Base-by-base conservation (phyloP, 148 eudicot species). In the Bassia scoparia region DNA sequence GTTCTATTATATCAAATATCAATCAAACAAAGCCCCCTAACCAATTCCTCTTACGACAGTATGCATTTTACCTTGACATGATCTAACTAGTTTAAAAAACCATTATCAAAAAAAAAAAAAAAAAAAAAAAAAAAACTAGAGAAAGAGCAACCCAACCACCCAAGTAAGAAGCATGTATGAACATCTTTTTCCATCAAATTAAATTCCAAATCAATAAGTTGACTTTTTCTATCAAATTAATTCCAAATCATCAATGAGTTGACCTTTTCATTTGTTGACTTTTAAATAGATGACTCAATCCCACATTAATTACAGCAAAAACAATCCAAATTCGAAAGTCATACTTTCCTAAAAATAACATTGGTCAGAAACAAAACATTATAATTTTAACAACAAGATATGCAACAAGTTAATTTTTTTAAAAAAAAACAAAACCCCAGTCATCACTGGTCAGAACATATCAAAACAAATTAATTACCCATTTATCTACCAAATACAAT, bases 211-310 rank as follows among this genome's bases (percentile, higher is more conserved):
- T 10, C 44, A 41, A 41, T 4, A 41, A 41, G n/a, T n/a, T n/a
- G n/a, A n/a, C n/a, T n/a, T n/a, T n/a, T n/a, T n/a, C n/a, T n/a
- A n/a, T n/a, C n/a, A n/a, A n/a, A n/a, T n/a, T n/a, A n/a, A n/a
- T n/a, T n/a, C n/a, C n/a, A n/a, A n/a, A n/a, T 8, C 1, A 41
- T 41, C 10, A 41, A 41, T 41, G 46, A 41, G 48, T 66, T 41
- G 69, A 66, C 53, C 26, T 66, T 41, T 21, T 65, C n/a, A 9
- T 20, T 12, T 20, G 16, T 62, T 62, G 67, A 62, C 67, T 20
- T 62, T 34, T 27, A 10, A 18, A 21, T 7, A 20, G 46, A 62
- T 34, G 37, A 15, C 67, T 62, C 26, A 34, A 34, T 24, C 46
- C 26, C 33, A 24, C 21, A 26, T 14, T 26, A 14, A 66, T 2